phyloP scores from a whole-genome alignment of 768 basidiomycete species.

The Tulasnella sp. region DNA sequence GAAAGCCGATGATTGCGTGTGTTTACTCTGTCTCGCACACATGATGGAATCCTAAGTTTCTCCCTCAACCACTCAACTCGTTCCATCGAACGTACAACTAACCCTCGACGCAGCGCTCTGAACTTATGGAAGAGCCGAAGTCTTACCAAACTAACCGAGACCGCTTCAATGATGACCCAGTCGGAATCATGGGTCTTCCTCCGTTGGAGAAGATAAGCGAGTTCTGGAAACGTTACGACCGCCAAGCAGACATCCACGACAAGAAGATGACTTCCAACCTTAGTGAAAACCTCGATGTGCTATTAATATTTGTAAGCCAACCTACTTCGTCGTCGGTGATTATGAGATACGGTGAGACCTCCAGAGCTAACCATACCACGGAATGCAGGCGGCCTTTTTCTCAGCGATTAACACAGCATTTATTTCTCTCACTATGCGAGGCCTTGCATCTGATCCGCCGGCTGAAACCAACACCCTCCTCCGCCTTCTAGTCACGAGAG shows the following conservation, averaged over 20 bases:
- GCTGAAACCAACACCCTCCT: conserved; percentile 12
- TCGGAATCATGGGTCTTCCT: background rate
- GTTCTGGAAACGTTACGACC: conserved; percentile 18
- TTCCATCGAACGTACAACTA: too few species aligned
- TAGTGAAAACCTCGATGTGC: conserved; percentile 6
- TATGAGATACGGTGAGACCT: too few species aligned
- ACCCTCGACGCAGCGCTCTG: too few species aligned
- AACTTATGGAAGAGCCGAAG: too few species aligned
- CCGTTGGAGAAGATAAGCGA: background rate
- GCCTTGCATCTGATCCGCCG: background rate
- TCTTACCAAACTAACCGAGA: too few species aligned
- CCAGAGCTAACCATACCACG: too few species aligned
- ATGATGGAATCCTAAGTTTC: too few species aligned
- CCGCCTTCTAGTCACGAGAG: background rate
- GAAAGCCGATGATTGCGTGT: too few species aligned
- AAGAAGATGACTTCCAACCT: background rate
- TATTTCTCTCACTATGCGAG: background rate
- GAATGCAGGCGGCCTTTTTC: conserved; percentile 4
- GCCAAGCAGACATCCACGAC: conserved; percentile 9
- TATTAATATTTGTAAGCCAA: conserved; percentile 6
- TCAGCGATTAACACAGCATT: conserved; percentile 14
- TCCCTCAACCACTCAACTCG: too few species aligned
- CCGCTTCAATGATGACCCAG: background rate
- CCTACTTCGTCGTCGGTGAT: too few species aligned
- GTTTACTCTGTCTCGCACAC: too few species aligned